Evolutionary conservation across 805 yeast genomes (phyloP).

Genomic region (Groenewaldozyma salmanticensis): DNA sequence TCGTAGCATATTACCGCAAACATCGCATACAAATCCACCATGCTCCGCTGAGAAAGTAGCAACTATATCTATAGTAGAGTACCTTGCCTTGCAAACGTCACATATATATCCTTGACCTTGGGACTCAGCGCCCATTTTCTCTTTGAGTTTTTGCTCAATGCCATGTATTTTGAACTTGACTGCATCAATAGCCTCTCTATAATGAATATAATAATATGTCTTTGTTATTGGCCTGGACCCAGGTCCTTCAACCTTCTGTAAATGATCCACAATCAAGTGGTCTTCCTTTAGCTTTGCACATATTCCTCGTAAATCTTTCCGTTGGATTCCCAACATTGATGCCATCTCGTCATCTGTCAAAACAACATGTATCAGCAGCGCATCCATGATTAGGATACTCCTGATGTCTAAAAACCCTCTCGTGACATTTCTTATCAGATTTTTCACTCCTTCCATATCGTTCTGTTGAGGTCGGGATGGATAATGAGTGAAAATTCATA

Average conservation of each 20-base stretch:
- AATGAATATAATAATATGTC: conserved; percentile 79
- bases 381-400: conserved; percentile 79
- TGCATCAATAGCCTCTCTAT: conserved; percentile 89
- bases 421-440: conserved; percentile 65
- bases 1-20: conserved; percentile 64
- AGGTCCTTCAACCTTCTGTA: conserved; percentile 42
- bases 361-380: conserved; percentile 78
- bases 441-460: conserved; percentile 34
- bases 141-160: conserved; percentile 66
- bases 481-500: background rate
- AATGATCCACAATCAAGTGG: conserved; percentile 57
- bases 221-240: conserved; percentile 59
- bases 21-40: conserved; percentile 72
- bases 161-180: conserved; percentile 94
- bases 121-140: conserved; percentile 72
- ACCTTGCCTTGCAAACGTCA: conserved; percentile 73
- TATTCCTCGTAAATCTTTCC: conserved; percentile 65
- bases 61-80: conserved; percentile 80
- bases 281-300: conserved; percentile 81
- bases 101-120: conserved; percentile 94
- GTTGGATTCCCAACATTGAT: conserved; percentile 71
- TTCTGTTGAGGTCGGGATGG: too few relatives aligned
- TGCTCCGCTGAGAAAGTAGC: conserved; percentile 70
- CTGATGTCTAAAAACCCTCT: conserved; percentile 82
- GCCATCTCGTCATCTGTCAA: conserved; percentile 87